Evolutionary conservation across 2,329 filamentous ascomycete genomes (phyloP), one percentile per base, ranked within the genome.

Genomic region (Cytospora paraplurivora): DNA sequence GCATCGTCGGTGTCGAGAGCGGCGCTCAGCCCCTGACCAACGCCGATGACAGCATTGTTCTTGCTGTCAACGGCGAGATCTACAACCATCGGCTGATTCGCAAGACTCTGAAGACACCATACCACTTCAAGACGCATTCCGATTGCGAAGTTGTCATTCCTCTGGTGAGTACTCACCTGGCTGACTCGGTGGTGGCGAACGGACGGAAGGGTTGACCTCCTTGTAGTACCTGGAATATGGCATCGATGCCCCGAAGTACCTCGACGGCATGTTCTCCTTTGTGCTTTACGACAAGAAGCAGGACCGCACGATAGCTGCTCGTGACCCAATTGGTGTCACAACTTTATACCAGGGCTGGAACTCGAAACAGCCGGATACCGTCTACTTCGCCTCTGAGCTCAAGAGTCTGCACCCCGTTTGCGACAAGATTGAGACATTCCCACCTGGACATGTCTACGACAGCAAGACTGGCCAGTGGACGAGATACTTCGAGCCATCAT

Each of bases 241-340:
- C 73, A 84, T 96, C 70, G 93, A 98, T 73, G 92, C 94, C 64
- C 93, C 95, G 67, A 95, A 94, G 79, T 84, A 92, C 78, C 88
- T 99, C 70, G 95, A 99, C 76, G 95, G 95, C 81, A 99, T 99
- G 95, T 99, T 99, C 85, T 97, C 94, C 17, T 99, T 96, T 81
- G 93, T 99, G 62, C 86, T 99, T 59, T 97, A 97, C 79, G 95
- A 99, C 82, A 97, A 96, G 85, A 89, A 87, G 70, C 88, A 93
- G 77, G 91, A 99, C 82, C 90, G 95, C 70, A 91, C 93, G 67
- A 88, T 99, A 73, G 95, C 95, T 64, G 95, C 95, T 62, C 89
- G 95, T 75, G 95, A 99, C 77, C 95, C 95, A 41, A 97, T 99
- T 72, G 95, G 95, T 71, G 89, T 99, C 77, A 98, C 93, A 69